Base-by-base conservation (phyloP, 2,329 filamentous ascomycete genomes). In the Fusarium transvaalense region DNA sequence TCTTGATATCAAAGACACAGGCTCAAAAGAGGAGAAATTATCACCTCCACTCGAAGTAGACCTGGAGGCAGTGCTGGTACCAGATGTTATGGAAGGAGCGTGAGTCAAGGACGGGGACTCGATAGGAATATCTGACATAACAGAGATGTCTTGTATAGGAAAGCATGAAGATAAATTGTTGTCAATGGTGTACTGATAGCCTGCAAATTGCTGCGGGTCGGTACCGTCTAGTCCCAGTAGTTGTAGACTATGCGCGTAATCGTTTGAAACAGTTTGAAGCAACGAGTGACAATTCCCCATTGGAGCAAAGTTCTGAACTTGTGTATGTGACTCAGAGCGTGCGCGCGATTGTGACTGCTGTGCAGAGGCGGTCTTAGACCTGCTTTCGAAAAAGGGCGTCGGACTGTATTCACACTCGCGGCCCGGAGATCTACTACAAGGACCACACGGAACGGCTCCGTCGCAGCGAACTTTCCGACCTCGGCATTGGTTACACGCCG, bases 391-490 rank as follows among this genome's bases (percentile, higher is more conserved):
- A 35, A 51, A 51, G 2, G 47, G 47, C 8, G 15, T 29, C 17
- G 34, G 34, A 35, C 34, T 51, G 47, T 51, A 51, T n/a, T 51
- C 47, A 13, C 47, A 51, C 21, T 51, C 32, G 10, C 47, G 47
- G 12, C 5, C 34, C 23, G 47, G 47, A 51, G 47, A 25, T 29
- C 34, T 51, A 14, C 32, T 51, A 25, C 47, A 51, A 29, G 47
- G 47, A 15, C 47, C 47, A 21, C 47, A 51, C 6, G 47, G 47
- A 38, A 29, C 25, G 3, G 47, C 23, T 9, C 47, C 47, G 8
- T 51, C 47, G n/a, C 47, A 51, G 12, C 47, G 47, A 38, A 51
- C 35, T 51, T 51, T 51, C 34, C 47, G 47, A 14, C 34, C 10
- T n/a, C 47, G 34, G 17, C 47, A 51, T 29, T 51, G 47, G 17